phyloP scores from a whole-genome alignment of 2,329 filamentous ascomycete species.

The Trichoderma lentiforme region DNA sequence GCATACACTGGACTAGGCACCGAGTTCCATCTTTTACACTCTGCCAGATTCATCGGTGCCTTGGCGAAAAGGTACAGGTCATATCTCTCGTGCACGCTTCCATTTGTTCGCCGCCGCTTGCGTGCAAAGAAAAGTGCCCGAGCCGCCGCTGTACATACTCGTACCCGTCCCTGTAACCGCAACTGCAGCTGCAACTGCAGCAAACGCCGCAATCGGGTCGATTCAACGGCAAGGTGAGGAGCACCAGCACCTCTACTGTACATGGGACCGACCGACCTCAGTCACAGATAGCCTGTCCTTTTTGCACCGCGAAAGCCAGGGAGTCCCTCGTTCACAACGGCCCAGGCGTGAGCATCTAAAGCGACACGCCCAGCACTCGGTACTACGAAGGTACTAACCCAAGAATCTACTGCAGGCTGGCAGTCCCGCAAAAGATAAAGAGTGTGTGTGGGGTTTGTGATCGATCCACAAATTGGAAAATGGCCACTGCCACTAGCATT shows the following conservation, averaged over 20 bases:
- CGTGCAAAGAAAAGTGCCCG: neutral
- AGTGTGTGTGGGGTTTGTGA: conserved; percentile 9
- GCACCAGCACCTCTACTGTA: neutral
- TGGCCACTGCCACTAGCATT: neutral
- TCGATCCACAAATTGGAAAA: neutral
- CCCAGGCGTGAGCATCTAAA: neutral
- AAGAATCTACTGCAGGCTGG: neutral
- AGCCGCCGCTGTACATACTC: neutral
- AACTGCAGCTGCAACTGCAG: neutral
- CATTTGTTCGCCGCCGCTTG: neutral
- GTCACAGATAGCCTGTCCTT: neutral
- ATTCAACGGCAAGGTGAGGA: neutral
- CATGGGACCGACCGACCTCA: neutral
- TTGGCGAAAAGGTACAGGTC: neutral
- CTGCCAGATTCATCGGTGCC: neutral
- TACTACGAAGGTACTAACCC: neutral
- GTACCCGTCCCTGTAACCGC: too few relatives aligned
- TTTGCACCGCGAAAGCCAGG: neutral
- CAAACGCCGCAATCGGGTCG: neutral
- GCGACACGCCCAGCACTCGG: neutral
- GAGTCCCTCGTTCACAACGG: neutral
- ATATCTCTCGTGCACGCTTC: neutral
- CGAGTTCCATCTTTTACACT: neutral
- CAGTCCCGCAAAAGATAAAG: conserved; percentile 1
- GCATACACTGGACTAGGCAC: neutral